Evolutionary conservation across 2,329 filamentous ascomycete genomes (phyloP), one percentile per base, ranked within the genome.

Genomic region (Arthrobotrys megalospora): DNA sequence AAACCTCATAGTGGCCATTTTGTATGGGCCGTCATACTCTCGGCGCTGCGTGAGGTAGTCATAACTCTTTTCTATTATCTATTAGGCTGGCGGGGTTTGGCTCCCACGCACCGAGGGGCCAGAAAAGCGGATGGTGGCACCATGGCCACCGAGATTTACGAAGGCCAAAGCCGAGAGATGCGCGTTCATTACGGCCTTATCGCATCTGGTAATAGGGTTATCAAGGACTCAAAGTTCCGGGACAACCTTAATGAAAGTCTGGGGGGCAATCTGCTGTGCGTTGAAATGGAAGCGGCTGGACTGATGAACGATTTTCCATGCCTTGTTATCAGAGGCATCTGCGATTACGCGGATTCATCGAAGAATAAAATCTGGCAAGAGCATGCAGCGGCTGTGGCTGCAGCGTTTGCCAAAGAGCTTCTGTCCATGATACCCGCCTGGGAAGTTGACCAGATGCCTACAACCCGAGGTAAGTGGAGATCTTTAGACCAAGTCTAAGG

Each of bases 321-420:
- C 28, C 24, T 64, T 34, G 36, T 64, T 60, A 64, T 48, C 21
- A 21, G 62, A 12, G 62, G 45, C 24, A 52, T 65, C 14, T 34
- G 24, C 14, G 28, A 65, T 21, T 60, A 60, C 16, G 53, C 53
- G 5, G 34, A 62, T 24, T 19, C 55, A 19, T 19, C 14, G 2
- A 62, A 45, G 55, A 45, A 62, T 62, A n/a, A 19, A 1, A 12
- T 8, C 19, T 62, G 55, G 55, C 34, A 62, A 24, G 36, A 62
- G 14, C 28, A 62, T 24, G 14, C 36, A 4, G 55, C 55, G 1
- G 55, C 19, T 19, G 34, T 62, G 7, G 55, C 55, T 12, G 55
- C 55, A 12, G 55, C 55, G 3, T 62, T 12, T 24, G 55, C 55
- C 7, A 62, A 62, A 43, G 36, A 71, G 28, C 48, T 76, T 3